Evolutionary conservation across 257 asterid species (phyloP).

Genomic region (Datura wrightii): DNA sequence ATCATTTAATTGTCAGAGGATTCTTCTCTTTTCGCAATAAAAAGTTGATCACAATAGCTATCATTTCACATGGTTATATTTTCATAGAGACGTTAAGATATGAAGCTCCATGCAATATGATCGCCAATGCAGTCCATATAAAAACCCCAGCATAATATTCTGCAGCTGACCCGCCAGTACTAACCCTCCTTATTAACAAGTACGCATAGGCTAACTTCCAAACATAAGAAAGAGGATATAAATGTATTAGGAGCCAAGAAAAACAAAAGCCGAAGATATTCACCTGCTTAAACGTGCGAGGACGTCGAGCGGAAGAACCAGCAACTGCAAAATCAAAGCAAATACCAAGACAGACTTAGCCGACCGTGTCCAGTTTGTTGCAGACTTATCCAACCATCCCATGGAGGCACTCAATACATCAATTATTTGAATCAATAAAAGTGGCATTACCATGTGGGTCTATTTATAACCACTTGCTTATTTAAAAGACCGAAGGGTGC

Average conservation of each 20-base stretch:
- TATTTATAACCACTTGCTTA: neutral
- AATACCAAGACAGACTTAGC: neutral
- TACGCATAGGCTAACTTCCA: neutral
- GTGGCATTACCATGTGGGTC: neutral
- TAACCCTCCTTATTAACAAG: neutral
- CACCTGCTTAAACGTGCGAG: constrained; percentile 86
- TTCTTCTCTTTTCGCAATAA: neutral
- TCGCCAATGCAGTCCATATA: neutral
- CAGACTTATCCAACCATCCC: neutral
- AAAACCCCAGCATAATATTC: neutral
- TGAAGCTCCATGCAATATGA: neutral
- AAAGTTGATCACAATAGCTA: neutral
- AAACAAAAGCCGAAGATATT: neutral
- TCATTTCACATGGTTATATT: constrained; percentile 17
- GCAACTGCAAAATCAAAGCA: constrained; percentile 58
- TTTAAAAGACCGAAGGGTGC: neutral
- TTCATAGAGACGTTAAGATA: neutral
- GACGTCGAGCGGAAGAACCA: constrained; percentile 84
- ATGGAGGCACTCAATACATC: neutral
- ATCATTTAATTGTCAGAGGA: neutral
- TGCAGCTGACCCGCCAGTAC: neutral
- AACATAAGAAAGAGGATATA: neutral
- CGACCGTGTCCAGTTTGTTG: neutral
- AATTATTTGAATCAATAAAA: neutral
- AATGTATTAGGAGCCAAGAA: neutral